Conservation (phyloP, 2,329 filamentous ascomycete genomes). For the Penicillium concentricum region DNA sequence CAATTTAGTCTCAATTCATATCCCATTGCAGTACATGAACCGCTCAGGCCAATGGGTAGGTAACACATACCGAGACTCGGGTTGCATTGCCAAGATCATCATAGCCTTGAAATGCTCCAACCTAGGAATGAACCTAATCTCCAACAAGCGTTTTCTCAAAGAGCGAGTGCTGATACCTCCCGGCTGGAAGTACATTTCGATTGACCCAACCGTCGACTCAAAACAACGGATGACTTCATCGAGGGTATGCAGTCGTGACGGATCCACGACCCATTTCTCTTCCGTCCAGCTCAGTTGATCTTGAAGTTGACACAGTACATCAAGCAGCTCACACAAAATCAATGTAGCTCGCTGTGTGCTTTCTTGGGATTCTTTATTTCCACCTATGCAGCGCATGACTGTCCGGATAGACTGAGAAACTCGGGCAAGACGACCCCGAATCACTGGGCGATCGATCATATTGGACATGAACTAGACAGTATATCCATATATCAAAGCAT, state of each 20-base stretch:
- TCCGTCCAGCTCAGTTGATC: conserved; percentile 25
- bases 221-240: conserved; percentile 25
- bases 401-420: conserved; percentile 19
- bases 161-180: conserved; percentile 28
- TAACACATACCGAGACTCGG: conserved; percentile 21
- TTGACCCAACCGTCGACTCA: conserved; percentile 21
- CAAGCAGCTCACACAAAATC: conserved; percentile 24
- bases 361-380: conserved; percentile 27
- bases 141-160: conserved; percentile 28
- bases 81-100: conserved; percentile 28
- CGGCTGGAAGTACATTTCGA: conserved; percentile 33
- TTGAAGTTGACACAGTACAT: conserved; percentile 24
- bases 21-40: not conserved
- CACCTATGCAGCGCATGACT: conserved; percentile 24
- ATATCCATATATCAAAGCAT: not conserved
- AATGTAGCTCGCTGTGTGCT: conserved; percentile 20
- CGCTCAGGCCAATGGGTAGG: not conserved
- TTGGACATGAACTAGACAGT: not conserved
- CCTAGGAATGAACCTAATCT: conserved; percentile 26
- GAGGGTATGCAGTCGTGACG: conserved; percentile 18
- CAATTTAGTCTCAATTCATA: not conserved
- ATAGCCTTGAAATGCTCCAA: conserved; percentile 33
- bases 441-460: conserved; percentile 12
- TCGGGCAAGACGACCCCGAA: conserved; percentile 16
- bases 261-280: conserved; percentile 24